Evolutionary conservation across 768 basidiomycete genomes (phyloP).

Genomic region (Glaciozyma antarctica): DNA sequence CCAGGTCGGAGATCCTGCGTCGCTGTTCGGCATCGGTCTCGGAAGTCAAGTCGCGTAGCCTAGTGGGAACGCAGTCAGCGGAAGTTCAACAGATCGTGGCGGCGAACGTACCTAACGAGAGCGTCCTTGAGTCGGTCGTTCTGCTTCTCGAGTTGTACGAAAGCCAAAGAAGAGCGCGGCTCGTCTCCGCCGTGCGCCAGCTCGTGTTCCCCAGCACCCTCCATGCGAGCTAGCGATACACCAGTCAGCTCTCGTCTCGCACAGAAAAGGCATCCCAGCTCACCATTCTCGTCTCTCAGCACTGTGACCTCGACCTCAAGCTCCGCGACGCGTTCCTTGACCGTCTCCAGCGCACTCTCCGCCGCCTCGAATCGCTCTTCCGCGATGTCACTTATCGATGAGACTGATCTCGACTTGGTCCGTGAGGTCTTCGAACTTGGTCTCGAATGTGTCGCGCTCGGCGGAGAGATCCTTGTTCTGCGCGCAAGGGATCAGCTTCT

Average conservation of each 20-base stretch:
- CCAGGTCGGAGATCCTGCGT: constrained; percentile 70
- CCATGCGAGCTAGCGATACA: constrained; percentile 11
- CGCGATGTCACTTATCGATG: constrained; percentile 91
- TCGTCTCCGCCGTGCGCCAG: constrained; percentile 31
- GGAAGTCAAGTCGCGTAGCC: constrained; percentile 75
- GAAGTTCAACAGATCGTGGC: neutral
- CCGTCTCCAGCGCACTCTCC: constrained; percentile 64
- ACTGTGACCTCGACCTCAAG: constrained; percentile 28
- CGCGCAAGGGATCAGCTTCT: neutral
- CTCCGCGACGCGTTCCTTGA: constrained; percentile 36
- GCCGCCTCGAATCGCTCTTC: constrained; percentile 81
- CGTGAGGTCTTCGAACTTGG: constrained; percentile 61
- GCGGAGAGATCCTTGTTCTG: constrained; percentile 59
- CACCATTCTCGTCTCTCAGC: constrained; percentile 21
- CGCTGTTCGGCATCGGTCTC: constrained; percentile 81
- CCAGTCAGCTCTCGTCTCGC: constrained; percentile 32
- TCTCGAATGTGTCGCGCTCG: constrained; percentile 64
- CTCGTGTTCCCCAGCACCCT: constrained; percentile 37
- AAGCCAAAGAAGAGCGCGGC: constrained; percentile 45
- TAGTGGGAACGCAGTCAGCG: constrained; percentile 35
- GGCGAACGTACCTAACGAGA: constrained; percentile 55
- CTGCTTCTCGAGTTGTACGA: constrained; percentile 85
- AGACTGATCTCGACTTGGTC: constrained; percentile 91
- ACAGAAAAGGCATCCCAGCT: neutral
- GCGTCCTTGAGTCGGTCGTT: constrained; percentile 94